Evolutionary conservation across 2,329 filamentous ascomycete species (phyloP), one percentile per base, ranked within the genome.

Genomic region (Thelonectria discophora): DNA sequence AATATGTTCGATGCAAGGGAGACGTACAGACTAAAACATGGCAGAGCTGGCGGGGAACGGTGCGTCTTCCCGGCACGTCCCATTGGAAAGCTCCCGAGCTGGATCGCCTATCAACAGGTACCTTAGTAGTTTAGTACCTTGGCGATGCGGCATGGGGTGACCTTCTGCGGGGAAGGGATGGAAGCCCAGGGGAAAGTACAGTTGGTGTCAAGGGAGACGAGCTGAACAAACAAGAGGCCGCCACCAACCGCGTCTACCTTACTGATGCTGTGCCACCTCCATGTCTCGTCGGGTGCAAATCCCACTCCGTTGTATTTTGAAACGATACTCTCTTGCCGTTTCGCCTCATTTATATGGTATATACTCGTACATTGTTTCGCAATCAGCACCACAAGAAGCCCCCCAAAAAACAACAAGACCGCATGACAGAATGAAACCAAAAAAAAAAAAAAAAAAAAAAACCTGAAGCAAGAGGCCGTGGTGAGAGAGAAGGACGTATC

Each of bases 281-380:
- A 34, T 17, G 21, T 34, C 37, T 20, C 20, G 7, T 42, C 42
- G 11, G n/a, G 37, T 21, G 17, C 12, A 8, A 11, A 32, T 11
- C 30, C 30, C 18, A 10, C 12, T 48, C 30, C 53, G 24, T 17
- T 15, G 27, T 18, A n/a, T 24, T 6, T 15, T 20, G 30, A 42
- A 20, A 45, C 42, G 21, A 45, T 21, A 6, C 42, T 15, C 24
- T n/a, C 27, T 39, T 20, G 37, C 47, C 53, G 43, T 39, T 37
- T 34, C 51, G 51, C 24, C 57, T n/a, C 39, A 51, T 60, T 43
- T 55, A 47, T 55, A 54, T 63, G 60, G 55, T 63, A 63, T 63
- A 60, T 62, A 62, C 50, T 63, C 60, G 55, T 63, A 63, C 60
- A 62, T 46, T 58, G 55, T 40, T 45, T n/a, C n/a, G 15, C 51